Percentiles rank a stretch among this genome's conserved stretches.
These are phyloP conservation scores for Talaromyces sp. DNA, from an alignment of 2,329 filamentous ascomycete genomes.

Conservation along the genomic window DNA sequence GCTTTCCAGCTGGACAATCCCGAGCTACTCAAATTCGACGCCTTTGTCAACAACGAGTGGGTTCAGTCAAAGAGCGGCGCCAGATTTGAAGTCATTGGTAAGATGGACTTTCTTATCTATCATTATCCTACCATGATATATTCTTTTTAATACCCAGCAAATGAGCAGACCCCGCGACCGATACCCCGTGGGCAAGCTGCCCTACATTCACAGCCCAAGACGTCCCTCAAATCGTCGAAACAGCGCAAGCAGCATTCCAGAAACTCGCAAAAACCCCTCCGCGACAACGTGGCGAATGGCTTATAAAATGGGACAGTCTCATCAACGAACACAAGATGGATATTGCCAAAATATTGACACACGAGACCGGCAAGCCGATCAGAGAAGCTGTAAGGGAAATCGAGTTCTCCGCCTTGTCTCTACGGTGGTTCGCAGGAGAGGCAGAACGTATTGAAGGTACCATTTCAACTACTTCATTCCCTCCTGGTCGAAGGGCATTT, in stretches of 20 bases:
- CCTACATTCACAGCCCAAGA: conserved; percentile 15
- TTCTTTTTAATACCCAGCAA: background rate
- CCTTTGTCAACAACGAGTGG: conserved; percentile 48
- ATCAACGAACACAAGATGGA: conserved; percentile 75
- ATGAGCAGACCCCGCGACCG: conserved; percentile 16
- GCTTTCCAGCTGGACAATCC: conserved; percentile 41
- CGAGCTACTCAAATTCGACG: conserved; percentile 47
- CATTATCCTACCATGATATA: background rate
- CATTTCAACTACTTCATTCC: conserved; percentile 63
- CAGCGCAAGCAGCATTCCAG: conserved; percentile 37
- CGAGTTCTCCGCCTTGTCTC: conserved; percentile 67
- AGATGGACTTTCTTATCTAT: background rate
- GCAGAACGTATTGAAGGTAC: conserved; percentile 69
- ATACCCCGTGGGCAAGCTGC: conserved; percentile 15
- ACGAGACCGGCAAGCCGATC: conserved; percentile 83
- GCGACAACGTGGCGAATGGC: conserved; percentile 66
- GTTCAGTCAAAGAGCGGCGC: conserved; percentile 42
- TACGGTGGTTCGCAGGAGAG: conserved; percentile 79
- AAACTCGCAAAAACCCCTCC: conserved; percentile 65
- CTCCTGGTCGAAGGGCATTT: conserved; percentile 64
- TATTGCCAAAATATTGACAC: conserved; percentile 75
- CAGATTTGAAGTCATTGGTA: conserved; percentile 49
- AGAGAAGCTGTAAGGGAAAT: conserved; percentile 70
- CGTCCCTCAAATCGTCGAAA: conserved; percentile 13
- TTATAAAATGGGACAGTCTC: conserved; percentile 77